Evolutionary conservation across 371 early-diverging fungal genomes (phyloP).

Genomic region (Apophysomyces ossiformis): DNA sequence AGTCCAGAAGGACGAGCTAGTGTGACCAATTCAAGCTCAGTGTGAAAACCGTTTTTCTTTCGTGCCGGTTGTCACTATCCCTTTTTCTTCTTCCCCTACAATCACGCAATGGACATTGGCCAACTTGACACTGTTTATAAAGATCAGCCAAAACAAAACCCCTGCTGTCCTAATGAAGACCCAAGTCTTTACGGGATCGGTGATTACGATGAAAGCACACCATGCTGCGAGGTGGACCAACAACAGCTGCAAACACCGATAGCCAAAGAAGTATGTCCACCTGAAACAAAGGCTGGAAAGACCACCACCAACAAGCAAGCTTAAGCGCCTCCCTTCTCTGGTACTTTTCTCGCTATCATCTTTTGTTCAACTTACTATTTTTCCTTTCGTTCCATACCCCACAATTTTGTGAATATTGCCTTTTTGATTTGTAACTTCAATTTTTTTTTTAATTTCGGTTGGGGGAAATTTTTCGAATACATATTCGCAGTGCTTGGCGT

Average conservation of each 20-base stretch:
- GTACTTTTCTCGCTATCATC: neutral
- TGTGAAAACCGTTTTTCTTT: neutral
- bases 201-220: conserved; percentile 8
- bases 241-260: neutral
- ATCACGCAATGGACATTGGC: conserved; percentile 6
- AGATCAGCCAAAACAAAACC: neutral
- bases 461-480: too few relatives aligned
- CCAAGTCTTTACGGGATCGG: neutral
- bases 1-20: too few relatives aligned
- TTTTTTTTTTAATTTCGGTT: too few relatives aligned
- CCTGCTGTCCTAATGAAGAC: conserved; percentile 5
- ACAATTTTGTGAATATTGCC: too few relatives aligned
- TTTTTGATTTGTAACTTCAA: too few relatives aligned
- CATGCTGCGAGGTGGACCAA: neutral
- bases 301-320: neutral
- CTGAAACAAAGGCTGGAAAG: neutral
- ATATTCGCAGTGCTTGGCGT: too few relatives aligned
- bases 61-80: neutral
- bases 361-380: too few relatives aligned
- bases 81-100: neutral
- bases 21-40: neutral
- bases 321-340: neutral
- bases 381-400: too few relatives aligned
- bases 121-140: conserved; percentile 8
- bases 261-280: neutral